Evolutionary conservation across 2,329 filamentous ascomycete species (phyloP).

Genomic region (Dothistroma septosporum): DNA sequence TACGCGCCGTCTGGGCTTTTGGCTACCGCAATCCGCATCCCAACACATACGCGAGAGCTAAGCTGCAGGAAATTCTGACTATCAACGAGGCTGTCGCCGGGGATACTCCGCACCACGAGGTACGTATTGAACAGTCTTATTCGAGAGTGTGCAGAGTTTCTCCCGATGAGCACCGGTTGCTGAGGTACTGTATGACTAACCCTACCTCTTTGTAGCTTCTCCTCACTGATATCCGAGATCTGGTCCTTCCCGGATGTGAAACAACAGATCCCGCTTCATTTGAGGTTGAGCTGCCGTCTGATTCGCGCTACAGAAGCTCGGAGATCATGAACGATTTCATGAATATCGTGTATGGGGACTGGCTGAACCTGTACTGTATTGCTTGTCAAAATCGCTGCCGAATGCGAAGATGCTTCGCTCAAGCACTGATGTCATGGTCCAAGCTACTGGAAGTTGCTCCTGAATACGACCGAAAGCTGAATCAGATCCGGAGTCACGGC

Average conservation of each 20-base stretch:
- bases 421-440: constrained; percentile 49
- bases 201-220: constrained; percentile 49
- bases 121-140: too few species aligned
- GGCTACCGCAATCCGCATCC: constrained; percentile 67
- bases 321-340: constrained; percentile 68
- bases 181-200: too few species aligned
- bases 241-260: constrained; percentile 67
- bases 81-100: constrained; percentile 65
- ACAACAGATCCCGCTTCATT: constrained; percentile 73
- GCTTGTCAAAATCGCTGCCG: constrained; percentile 88
- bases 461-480: neutral
- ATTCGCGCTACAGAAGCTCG: constrained; percentile 69
- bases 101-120: constrained; percentile 62
- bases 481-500: neutral
- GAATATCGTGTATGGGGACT: constrained; percentile 55
- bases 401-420: constrained; percentile 81
- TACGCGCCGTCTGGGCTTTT: constrained; percentile 56
- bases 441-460: neutral
- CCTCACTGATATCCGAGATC: constrained; percentile 73
- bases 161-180: too few species aligned
- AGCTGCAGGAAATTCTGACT: constrained; percentile 52
- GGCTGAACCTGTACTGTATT: constrained; percentile 76
- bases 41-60: constrained; percentile 73
- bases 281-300: constrained; percentile 67
- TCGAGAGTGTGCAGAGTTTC: too few species aligned